These are phyloP conservation scores for Sporothrix brunneoviolacea DNA, from an alignment of 2,329 filamentous ascomycete species.

Conservation along the genomic window DNA sequence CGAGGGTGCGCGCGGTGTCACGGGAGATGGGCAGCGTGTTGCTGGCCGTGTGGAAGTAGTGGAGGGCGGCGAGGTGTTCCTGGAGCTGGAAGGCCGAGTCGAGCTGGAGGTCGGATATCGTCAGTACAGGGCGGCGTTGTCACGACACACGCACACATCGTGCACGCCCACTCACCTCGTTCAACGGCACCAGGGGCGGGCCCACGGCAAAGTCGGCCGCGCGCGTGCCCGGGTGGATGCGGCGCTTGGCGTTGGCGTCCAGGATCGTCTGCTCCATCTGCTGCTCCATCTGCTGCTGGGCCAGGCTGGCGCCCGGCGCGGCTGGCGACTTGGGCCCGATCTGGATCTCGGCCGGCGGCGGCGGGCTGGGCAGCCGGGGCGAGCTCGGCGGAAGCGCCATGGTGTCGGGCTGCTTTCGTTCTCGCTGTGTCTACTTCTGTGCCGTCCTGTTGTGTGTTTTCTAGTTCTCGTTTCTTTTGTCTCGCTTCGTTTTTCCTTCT, in stretches of 20 bases:
- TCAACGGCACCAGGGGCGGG: conserved; percentile 77
- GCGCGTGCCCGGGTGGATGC: conserved; percentile 88
- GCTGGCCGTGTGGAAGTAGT: conserved; percentile 68
- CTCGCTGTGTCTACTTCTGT: too few species aligned
- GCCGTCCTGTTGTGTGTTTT: too few species aligned
- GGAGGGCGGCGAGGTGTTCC: conserved; percentile 89
- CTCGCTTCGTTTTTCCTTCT: neutral
- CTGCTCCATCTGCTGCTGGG: conserved; percentile 48
- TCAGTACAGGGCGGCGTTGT: too few species aligned
- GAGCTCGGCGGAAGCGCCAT: conserved; percentile 65
- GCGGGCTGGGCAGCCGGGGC: conserved; percentile 88
- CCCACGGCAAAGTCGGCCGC: conserved; percentile 89
- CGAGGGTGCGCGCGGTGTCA: conserved; percentile 66
- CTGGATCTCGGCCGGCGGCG: conserved; percentile 91
- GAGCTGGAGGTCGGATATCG: conserved; percentile 54
- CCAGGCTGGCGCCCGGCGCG: conserved; percentile 25
- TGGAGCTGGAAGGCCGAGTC: conserved; percentile 96
- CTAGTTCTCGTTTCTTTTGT: neutral
- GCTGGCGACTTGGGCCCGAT: conserved; percentile 46
- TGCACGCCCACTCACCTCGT: conserved; percentile 56
- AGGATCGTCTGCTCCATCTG: conserved; percentile 57
- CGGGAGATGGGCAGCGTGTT: conserved; percentile 67
- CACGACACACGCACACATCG: neutral
- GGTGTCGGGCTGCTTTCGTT: too few species aligned
- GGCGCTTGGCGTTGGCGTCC: conserved; percentile 68